Percentiles rank a stretch among this genome's conserved stretches.
Evolutionary conservation across 805 yeast species (phyloP).

Genomic region (Clavispora santaluciae): DNA sequence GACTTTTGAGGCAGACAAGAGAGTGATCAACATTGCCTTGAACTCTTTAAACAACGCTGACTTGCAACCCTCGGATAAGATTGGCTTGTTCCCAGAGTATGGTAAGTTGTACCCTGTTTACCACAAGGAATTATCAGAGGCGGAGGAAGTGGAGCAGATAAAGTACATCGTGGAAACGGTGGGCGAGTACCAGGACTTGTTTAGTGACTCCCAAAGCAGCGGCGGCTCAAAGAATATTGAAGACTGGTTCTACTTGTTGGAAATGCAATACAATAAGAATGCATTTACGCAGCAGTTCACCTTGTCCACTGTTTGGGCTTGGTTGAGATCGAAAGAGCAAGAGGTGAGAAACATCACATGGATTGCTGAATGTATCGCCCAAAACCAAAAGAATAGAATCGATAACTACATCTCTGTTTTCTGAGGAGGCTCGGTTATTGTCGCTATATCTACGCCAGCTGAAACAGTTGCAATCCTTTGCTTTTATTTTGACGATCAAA

Average conservation of each 20-base stretch:
- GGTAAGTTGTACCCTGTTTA: conserved; percentile 77
- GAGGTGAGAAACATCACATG: conserved; percentile 97
- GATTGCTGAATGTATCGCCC: conserved; percentile 99
- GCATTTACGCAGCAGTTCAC: conserved; percentile 97
- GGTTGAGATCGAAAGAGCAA: conserved; percentile 94
- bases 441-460: not conserved
- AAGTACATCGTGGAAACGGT: conserved; percentile 58
- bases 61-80: conserved; percentile 66
- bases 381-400: conserved; percentile 92
- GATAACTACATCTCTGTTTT: conserved; percentile 86
- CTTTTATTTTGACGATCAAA: not conserved
- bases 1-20: conserved; percentile 90
- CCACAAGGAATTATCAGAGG: conserved; percentile 60
- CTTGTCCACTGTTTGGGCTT: conserved; percentile 87
- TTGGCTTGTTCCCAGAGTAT: conserved; percentile 68
- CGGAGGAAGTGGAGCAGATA: conserved; percentile 84
- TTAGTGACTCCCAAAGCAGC: conserved; percentile 34
- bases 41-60: conserved; percentile 82
- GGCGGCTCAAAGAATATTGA: conserved; percentile 63
- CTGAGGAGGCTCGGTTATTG: conserved; percentile 18
- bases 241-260: conserved; percentile 89
- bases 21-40: conserved; percentile 85
- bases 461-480: no score
- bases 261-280: conserved; percentile 86
- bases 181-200: conserved; percentile 61